A percentile compares a stretch with the other conserved stretches of the same genome.
Evolutionary conservation across 2,329 filamentous ascomycete genomes (phyloP).

Genomic region (Ustulina deusta): DNA sequence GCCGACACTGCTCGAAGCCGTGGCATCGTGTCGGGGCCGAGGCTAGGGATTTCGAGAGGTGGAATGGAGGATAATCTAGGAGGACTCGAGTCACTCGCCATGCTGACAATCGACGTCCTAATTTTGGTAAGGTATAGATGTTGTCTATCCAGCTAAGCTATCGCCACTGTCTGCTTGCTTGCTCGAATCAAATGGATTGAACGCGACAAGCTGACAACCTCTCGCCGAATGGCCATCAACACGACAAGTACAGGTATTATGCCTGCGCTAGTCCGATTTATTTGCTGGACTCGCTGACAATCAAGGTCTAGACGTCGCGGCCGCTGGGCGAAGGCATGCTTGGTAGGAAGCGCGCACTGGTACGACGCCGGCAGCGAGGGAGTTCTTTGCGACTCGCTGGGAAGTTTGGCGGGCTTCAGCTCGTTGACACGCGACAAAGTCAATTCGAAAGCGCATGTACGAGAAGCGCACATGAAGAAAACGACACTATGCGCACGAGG

Average conservation of each 20-base stretch:
- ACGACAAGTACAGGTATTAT: background rate
- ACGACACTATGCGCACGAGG: background rate
- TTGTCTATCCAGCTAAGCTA: background rate
- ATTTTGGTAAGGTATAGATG: background rate
- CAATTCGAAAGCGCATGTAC: background rate
- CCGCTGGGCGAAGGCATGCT: conserved; percentile 18
- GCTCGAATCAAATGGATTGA: background rate
- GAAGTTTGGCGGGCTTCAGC: background rate
- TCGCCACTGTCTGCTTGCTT: background rate
- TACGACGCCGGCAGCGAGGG: background rate
- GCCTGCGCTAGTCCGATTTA: conserved; percentile 1
- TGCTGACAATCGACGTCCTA: conserved; percentile 21
- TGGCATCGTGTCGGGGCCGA: conserved; percentile 35
- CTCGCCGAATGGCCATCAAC: conserved; percentile 15
- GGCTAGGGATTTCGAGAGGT: conserved; percentile 42
- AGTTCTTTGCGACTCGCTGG: conserved; percentile 11
- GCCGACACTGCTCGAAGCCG: conserved; percentile 43
- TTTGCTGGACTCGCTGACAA: background rate
- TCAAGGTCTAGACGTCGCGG: conserved; percentile 3
- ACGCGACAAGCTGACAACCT: conserved; percentile 2
- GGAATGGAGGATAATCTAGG: conserved; percentile 40
- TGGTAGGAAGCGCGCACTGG: background rate
- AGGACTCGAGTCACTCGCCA: conserved; percentile 43
- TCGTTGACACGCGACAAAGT: conserved; percentile 21
- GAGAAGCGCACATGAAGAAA: conserved; percentile 6